A percentile compares a stretch with the other conserved stretches of the same genome.
Conservation (phyloP, 495 filamentous ascomycete genomes). For the Paragyromitra xinjiangensis region DNA sequence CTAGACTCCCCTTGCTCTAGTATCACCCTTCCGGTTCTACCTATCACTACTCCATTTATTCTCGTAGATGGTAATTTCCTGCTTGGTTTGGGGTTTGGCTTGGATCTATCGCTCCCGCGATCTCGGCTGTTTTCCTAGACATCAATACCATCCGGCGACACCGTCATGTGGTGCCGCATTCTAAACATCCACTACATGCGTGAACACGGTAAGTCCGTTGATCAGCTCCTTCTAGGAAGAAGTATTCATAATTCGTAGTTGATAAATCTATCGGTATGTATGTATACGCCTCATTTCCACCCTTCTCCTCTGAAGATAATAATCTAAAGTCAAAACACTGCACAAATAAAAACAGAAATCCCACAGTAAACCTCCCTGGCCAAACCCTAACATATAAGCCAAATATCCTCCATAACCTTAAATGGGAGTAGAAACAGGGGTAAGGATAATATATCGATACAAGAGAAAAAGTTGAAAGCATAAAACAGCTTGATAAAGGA, state of each 20-base stretch:
- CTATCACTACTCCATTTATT: too few species aligned
- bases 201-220: neutral
- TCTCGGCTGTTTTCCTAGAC: too few species aligned
- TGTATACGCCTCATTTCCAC: neutral
- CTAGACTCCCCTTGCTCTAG: too few species aligned
- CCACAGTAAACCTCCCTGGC: neutral
- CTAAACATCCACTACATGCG: too few species aligned
- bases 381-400: neutral
- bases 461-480: neutral
- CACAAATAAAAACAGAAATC: neutral
- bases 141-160: too few species aligned
- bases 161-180: too few species aligned
- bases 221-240: neutral
- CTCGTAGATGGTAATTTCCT: too few species aligned
- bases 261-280: neutral
- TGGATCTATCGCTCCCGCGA: too few species aligned
- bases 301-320: neutral
- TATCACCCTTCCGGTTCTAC: too few species aligned
- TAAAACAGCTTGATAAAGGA: neutral
- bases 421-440: neutral
- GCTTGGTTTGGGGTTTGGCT: too few species aligned
- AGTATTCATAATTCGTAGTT: neutral
- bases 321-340: neutral
- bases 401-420: neutral
- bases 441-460: neutral